Evolutionary conservation across 1,284 basidiomycete species (phyloP).

Genomic region (Tilletia horrida): DNA sequence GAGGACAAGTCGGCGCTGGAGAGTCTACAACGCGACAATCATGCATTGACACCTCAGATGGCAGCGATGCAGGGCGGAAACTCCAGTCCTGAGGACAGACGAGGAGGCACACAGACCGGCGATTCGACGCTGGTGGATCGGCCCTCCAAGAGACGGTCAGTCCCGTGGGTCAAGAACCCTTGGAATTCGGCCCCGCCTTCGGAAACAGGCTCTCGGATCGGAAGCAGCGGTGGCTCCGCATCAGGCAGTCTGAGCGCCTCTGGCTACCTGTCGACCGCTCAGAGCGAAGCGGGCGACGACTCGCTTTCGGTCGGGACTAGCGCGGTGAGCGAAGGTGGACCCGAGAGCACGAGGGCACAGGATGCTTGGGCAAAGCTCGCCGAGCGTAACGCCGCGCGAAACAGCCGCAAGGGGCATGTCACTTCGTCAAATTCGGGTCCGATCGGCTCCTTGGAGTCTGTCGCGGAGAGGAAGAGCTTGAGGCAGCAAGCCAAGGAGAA

Average conservation of each 20-base stretch:
- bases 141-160: conserved; percentile 7
- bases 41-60: background rate
- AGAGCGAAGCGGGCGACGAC: conserved; percentile 16
- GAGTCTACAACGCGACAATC: background rate
- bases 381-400: background rate
- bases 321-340: background rate
- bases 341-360: conserved; percentile 6
- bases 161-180: conserved; percentile 38
- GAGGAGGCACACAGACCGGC: background rate
- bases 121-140: background rate
- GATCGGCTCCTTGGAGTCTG: background rate
- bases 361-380: conserved; percentile 1
- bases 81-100: background rate
- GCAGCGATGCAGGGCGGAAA: background rate
- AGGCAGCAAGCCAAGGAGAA: conserved; percentile 7
- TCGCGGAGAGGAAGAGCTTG: background rate
- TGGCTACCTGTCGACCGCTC: background rate
- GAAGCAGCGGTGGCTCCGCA: conserved; percentile 19
- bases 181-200: conserved; percentile 32
- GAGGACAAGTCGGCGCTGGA: conserved; percentile 30
- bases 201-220: conserved; percentile 20
- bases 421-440: background rate
- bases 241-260: conserved; percentile 5
- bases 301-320: background rate
- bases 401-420: background rate